Base-by-base conservation (phyloP, 1,139 yeast species). In the Protomyces lactucae-debilis region DNA sequence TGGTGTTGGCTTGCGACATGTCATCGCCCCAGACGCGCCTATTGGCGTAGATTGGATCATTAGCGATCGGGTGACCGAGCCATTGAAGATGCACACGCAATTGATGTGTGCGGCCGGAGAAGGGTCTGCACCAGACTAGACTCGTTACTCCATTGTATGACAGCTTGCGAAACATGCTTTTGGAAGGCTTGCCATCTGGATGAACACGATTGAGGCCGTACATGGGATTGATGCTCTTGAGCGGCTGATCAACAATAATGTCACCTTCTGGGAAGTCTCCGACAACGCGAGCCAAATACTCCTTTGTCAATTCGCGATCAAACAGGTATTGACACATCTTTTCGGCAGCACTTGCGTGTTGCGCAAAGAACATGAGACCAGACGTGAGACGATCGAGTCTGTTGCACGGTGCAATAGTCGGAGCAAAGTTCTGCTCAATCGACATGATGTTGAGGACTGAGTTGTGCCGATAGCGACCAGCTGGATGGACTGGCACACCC, bases 401-500 rank as follows among this genome's bases (percentile, higher is more conserved):
- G 73, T 93, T 93, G 73, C 97, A 91, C 0, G 99, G 69, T 61
- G 60, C 55, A 71, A 71, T 53, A 12, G 53, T 52, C 10, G 57
- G 39, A 36, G 55, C 57, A 52, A 65, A 57, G 28, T 36, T 39
- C 46, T 65, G 73, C 67, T 90, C 92, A 65, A 83, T 84, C 72
- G 87, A 85, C 68, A 92, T 76, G 21, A 90, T 84, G 73, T 87
- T 88, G n/a, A 95, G 89, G 16, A 92, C 83, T 0, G 97, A 85
- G 73, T 93, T 93, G 76, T 83, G 90, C 67, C 96, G 79, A 76
- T 86, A 93, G 66, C 98, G 78, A 0, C 99, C 99, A 0, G 98
- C 88, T 0, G 99, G 99, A 74, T 93, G 99, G 0, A 87, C 97
- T 0, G 99, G 98, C 3, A 93, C 83, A 0, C 99, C 97, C 2